Evolutionary conservation across 345 rosid species (phyloP).

Genomic region (Odontarrhena argentea): DNA sequence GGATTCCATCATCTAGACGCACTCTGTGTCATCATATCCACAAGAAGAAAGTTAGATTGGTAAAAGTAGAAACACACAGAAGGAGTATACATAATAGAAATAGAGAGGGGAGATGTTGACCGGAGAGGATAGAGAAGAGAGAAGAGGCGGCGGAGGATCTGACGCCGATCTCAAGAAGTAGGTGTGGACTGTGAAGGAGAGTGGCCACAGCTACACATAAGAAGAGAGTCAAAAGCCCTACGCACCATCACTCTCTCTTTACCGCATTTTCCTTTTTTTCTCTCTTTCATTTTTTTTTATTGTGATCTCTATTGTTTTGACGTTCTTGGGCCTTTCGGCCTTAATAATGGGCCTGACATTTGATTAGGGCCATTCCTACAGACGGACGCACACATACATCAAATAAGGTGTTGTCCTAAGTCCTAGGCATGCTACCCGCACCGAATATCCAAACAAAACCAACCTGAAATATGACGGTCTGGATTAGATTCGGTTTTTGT

Average conservation of each 20-base stretch:
- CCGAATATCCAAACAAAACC: too few species aligned
- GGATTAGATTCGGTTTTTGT: too few species aligned
- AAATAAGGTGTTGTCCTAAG: too few species aligned
- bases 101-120: slow-evolving; percentile 26
- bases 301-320: background rate
- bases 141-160: slow-evolving; percentile 39
- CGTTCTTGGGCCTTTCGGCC: background rate
- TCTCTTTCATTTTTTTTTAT: background rate
- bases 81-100: slow-evolving; percentile 16
- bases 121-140: slow-evolving; percentile 21
- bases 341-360: background rate
- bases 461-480: too few species aligned
- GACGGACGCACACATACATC: too few species aligned
- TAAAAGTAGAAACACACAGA: slow-evolving; percentile 11
- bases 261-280: slow-evolving; percentile 27
- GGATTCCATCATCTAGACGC: slow-evolving; percentile 33
- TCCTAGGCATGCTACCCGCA: too few species aligned
- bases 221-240: slow-evolving; percentile 43
- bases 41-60: slow-evolving; percentile 1
- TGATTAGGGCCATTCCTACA: too few species aligned
- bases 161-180: slow-evolving; percentile 34
- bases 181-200: slow-evolving; percentile 37
- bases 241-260: slow-evolving; percentile 25
- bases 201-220: slow-evolving; percentile 29
- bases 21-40: slow-evolving; percentile 4